A percentile compares a stretch with the other conserved stretches of the same genome.
These are phyloP conservation scores for Leucoagaricus sp. DNA, from an alignment of 1,284 basidiomycete species.

Conservation along the genomic window DNA sequence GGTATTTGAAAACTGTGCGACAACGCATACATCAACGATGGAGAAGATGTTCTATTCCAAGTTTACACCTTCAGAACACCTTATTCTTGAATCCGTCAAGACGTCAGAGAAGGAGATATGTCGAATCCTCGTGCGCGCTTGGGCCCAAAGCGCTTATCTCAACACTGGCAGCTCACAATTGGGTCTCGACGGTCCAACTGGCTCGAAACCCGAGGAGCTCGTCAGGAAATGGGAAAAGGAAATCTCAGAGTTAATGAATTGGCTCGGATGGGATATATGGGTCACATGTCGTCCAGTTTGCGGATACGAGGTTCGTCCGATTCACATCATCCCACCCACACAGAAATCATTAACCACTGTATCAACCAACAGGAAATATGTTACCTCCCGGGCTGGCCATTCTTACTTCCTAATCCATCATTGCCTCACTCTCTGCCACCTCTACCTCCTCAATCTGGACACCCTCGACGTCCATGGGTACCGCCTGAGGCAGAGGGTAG, in stretches of 20 bases:
- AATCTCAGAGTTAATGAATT: conserved; percentile 33
- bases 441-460: too few relatives aligned
- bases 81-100: conserved; percentile 36
- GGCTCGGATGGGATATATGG: conserved; percentile 52
- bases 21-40: conserved; percentile 35
- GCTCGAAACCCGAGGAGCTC: too few relatives aligned
- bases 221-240: not conserved
- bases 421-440: too few relatives aligned
- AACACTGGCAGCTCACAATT: too few relatives aligned
- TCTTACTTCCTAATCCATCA: too few relatives aligned
- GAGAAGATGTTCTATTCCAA: conserved; percentile 4
- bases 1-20: conserved; percentile 34
- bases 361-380: too few relatives aligned
- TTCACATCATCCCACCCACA: too few relatives aligned
- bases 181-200: conserved; percentile 30
- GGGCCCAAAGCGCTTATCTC: too few relatives aligned
- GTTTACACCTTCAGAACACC: conserved; percentile 37
- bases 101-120: conserved; percentile 46
- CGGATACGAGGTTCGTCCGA: conserved; percentile 41
- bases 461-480: too few relatives aligned
- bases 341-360: too few relatives aligned
- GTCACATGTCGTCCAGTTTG: conserved; percentile 44
- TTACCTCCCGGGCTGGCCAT: too few relatives aligned
- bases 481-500: too few relatives aligned
- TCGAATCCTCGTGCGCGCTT: conserved; percentile 30